Conservation (phyloP, 345 rosid species). For the Aquilaria yunnanensis region DNA sequence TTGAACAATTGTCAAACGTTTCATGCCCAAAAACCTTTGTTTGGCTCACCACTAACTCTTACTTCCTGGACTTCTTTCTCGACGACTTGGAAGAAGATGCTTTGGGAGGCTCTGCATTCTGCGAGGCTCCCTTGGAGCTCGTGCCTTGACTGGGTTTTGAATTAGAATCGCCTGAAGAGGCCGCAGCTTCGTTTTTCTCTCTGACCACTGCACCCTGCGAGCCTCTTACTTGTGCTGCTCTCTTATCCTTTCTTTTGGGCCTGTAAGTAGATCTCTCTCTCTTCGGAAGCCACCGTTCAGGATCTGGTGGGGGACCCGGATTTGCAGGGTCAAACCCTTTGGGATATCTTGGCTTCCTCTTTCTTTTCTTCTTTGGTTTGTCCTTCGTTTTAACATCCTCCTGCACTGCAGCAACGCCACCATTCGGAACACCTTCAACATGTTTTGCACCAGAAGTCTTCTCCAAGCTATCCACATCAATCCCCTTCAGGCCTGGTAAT, state of each 20-base stretch:
- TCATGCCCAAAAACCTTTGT: background rate
- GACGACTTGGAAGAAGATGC: constrained; percentile 69
- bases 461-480: constrained; percentile 75
- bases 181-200: constrained; percentile 66
- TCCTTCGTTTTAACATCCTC: constrained; percentile 71
- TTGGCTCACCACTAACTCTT: constrained; percentile 7
- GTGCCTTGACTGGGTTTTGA: constrained; percentile 36
- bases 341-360: constrained; percentile 92
- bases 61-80: constrained; percentile 87
- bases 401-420: constrained; percentile 21
- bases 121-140: constrained; percentile 40
- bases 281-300: constrained; percentile 97
- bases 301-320: constrained; percentile 98
- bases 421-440: constrained; percentile 41
- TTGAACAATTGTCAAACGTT: constrained; percentile 2
- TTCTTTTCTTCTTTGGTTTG: constrained; percentile 89
- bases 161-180: constrained; percentile 25
- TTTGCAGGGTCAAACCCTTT: constrained; percentile 95
- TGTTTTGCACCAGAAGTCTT: constrained; percentile 86
- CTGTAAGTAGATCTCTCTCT: constrained; percentile 90
- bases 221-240: constrained; percentile 94
- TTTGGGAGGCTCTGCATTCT: constrained; percentile 42
- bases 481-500: constrained; percentile 58
- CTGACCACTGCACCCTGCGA: constrained; percentile 80
- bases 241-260: constrained; percentile 94